These are phyloP conservation scores for Alternaria sp. DNA, from an alignment of 2,329 filamentous ascomycete genomes.

Conservation along the genomic window DNA sequence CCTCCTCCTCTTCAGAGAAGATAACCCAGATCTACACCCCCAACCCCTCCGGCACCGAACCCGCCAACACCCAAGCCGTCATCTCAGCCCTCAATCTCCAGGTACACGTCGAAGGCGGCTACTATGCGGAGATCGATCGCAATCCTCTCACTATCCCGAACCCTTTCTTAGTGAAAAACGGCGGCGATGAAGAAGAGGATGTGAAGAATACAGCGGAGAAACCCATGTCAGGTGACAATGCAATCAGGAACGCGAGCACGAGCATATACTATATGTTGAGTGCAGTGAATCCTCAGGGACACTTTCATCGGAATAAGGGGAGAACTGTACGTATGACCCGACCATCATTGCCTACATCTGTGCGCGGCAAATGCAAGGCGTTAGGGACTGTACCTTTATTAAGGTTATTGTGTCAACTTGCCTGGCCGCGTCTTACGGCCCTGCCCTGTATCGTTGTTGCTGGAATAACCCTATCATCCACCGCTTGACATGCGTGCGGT, in stretches of 20 bases:
- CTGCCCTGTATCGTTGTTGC: no score
- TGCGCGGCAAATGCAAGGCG: no score
- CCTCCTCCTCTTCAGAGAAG: neutral
- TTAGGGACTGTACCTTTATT: no score
- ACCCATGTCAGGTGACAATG: conserved; percentile 49
- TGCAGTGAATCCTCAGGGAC: conserved; percentile 60
- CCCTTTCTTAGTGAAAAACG: conserved; percentile 50
- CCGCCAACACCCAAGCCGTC: conserved; percentile 15
- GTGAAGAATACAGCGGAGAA: conserved; percentile 32
- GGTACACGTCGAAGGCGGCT: conserved; percentile 59
- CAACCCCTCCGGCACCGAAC: conserved; percentile 10
- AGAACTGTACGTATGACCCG: conserved; percentile 58
- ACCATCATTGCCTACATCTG: no score
- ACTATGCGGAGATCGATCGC: conserved; percentile 57
- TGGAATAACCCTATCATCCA: no score
- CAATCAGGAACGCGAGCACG: conserved; percentile 62
- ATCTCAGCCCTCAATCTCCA: conserved; percentile 48
- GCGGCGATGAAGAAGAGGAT: conserved; percentile 4
- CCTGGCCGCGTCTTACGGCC: no score
- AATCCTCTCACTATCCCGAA: conserved; percentile 58
- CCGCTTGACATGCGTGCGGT: no score
- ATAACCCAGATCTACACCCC: neutral
- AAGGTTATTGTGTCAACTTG: no score
- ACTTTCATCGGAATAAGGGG: conserved; percentile 68
- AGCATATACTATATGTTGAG: conserved; percentile 71